Evolutionary conservation across 2,329 filamentous ascomycete genomes (phyloP), one percentile per base, ranked within the genome.

Genomic region (Cercospora sesami): DNA sequence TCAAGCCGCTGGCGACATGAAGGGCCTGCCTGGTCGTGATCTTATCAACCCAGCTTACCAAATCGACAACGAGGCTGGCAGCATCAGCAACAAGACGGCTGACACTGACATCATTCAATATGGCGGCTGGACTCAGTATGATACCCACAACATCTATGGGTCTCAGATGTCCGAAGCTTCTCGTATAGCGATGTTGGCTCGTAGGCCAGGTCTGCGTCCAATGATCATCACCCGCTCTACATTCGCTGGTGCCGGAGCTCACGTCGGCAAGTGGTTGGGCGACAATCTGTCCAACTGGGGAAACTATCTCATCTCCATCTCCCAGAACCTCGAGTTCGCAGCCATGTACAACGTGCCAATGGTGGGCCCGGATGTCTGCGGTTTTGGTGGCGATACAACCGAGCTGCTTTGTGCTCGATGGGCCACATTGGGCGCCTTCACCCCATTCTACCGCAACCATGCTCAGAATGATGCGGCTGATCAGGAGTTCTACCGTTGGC

Each of bases 121-220:
- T 51, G 89, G 90, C 67, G 90, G 90, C 1, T 80, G 89, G 42
- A 82, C 83, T 21, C 87, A 91, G 78, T 92, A 91, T 75, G 91
- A 94, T 72, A 91, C 88, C 0, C 91, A 94, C 77, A 93, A 93
- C 73, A 79, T 93, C 1, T 93, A 91, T 77, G 91, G 91, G 1
- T 86, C 86, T 74, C 84, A 92, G 88, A 94, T 93, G 91, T 90
- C 89, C 1, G 79, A 83, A 18, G 81, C 86, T 4, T 91, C 89
- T 0, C 85, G 87, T 63, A 78, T 84, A 12, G 88, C 91, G 1
- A 91, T 94, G 90, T 78, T 87, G 6, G 79, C 81, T 12, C 86
- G 91, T 8, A 86, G 90, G 0, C 90, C 91, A 0, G 77, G 78
- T 0, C 79, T 87, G 5, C 86, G 91, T 0, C 90, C 91, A 1